Evolutionary conservation across 371 early-diverging fungal genomes (phyloP).

Genomic region (Mortierella sp.): DNA sequence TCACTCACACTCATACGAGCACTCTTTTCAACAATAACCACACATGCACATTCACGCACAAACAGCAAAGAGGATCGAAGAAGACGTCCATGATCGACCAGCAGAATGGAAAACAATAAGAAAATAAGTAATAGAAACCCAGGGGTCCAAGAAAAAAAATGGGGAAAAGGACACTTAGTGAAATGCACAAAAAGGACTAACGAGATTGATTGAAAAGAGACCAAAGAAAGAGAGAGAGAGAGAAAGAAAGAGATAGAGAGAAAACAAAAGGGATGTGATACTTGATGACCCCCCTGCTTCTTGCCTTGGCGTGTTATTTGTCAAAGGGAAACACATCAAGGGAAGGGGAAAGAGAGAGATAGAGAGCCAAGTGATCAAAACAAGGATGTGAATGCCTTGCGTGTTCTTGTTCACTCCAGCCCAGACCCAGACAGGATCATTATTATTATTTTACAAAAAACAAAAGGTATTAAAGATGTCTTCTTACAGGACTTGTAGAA

Average conservation of each 20-base stretch:
- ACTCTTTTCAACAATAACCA: background rate
- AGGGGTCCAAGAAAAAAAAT: background rate
- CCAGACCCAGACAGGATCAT: background rate
- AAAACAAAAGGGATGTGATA: constrained; percentile 3
- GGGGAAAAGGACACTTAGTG: background rate
- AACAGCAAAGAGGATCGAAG: background rate
- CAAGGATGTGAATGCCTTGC: background rate
- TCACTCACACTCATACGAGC: background rate
- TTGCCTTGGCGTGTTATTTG: background rate
- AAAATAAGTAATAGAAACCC: background rate
- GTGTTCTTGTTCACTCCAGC: constrained; percentile 5
- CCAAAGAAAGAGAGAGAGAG: background rate
- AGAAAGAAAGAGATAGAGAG: background rate
- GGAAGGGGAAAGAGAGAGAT: too few species aligned
- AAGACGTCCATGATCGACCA: background rate
- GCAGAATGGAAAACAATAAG: background rate
- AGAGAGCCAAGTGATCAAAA: background rate
- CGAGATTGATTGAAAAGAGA: too few species aligned
- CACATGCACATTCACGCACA: background rate
- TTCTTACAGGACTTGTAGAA: background rate
- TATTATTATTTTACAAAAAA: too few species aligned
- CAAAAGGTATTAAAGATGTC: background rate
- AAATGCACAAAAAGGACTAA: background rate
- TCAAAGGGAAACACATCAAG: background rate
- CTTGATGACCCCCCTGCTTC: background rate